Conservation (phyloP, 1,139 yeast genomes). For the Pichia sp. region DNA sequence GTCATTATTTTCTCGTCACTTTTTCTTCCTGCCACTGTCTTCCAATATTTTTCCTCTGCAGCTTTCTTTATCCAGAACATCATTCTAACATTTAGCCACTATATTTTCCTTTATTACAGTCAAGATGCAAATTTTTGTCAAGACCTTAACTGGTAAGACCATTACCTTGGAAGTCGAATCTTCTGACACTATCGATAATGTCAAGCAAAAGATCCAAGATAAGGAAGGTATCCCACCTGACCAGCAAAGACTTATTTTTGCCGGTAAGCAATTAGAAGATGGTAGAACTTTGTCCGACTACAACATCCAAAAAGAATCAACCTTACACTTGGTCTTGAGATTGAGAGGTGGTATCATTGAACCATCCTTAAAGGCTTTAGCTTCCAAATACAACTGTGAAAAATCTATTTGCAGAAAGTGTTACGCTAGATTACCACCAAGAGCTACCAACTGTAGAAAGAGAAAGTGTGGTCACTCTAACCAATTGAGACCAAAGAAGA, state of each 20-base stretch:
- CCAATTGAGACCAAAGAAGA: conserved; percentile 99
- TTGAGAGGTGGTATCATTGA: conserved; percentile 97
- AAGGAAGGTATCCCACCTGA: conserved; percentile 95
- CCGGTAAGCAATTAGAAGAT: conserved; percentile 92
- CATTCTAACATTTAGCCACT: conserved; percentile 14
- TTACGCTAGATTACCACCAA: conserved; percentile 99
- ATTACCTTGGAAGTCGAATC: conserved; percentile 93
- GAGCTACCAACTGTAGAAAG: conserved; percentile 99
- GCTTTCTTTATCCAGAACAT: background rate
- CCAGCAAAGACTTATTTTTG: conserved; percentile 89
- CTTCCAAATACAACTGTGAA: conserved; percentile 99
- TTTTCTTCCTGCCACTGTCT: background rate
- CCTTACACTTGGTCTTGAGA: conserved; percentile 82
- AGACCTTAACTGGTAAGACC: conserved; percentile 85
- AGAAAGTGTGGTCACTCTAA: conserved; percentile 99
- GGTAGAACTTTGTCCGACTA: conserved; percentile 90
- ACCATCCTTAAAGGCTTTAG: conserved; percentile 98
- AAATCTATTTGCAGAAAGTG: conserved; percentile 99
- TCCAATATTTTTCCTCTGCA: background rate
- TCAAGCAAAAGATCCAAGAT: conserved; percentile 90
- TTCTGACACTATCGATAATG: conserved; percentile 91
- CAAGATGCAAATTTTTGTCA: conserved; percentile 74
- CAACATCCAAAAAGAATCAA: conserved; percentile 94
- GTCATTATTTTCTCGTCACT: background rate
- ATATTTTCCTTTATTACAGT: conserved; percentile 8